Evolutionary conservation across 495 filamentous ascomycete genomes (phyloP).

Genomic region (Tuber magnatum): DNA sequence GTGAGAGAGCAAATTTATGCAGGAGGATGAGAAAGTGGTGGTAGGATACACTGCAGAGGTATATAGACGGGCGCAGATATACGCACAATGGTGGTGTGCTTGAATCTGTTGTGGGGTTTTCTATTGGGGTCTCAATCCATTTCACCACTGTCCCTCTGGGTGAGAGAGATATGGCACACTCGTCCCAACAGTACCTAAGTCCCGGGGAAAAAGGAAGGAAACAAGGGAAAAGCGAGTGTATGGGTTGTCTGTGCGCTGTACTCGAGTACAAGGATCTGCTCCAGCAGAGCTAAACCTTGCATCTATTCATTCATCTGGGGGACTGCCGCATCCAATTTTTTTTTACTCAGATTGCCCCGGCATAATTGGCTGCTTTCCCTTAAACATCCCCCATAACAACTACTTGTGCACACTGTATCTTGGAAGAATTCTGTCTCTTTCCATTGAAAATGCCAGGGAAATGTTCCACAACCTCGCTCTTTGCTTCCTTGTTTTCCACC

Average conservation of each 20-base stretch:
- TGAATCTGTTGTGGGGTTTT: neutral
- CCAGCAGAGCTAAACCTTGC: neutral
- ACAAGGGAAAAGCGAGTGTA: neutral
- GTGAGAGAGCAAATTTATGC: neutral
- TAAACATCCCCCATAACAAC: neutral
- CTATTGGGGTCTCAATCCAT: neutral
- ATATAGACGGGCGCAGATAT: neutral
- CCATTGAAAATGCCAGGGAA: neutral
- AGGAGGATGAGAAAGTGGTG: neutral
- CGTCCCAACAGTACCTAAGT: neutral
- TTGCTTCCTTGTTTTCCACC: neutral
- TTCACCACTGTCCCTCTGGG: neutral
- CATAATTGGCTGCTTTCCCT: neutral
- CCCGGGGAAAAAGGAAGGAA: neutral
- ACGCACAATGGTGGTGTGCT: neutral
- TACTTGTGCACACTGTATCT: neutral
- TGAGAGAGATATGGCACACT: neutral
- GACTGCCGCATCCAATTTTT: neutral
- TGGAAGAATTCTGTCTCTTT: neutral
- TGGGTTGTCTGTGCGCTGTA: slow-evolving; percentile 4
- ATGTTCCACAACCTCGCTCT: neutral
- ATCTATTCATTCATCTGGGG: neutral
- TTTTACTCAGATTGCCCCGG: neutral
- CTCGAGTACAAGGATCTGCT: neutral
- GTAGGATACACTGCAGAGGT: neutral